Evolutionary conservation across 2,329 filamentous ascomycete genomes (phyloP), one percentile per base, ranked within the genome.

Genomic region (Exophiala bonariae): DNA sequence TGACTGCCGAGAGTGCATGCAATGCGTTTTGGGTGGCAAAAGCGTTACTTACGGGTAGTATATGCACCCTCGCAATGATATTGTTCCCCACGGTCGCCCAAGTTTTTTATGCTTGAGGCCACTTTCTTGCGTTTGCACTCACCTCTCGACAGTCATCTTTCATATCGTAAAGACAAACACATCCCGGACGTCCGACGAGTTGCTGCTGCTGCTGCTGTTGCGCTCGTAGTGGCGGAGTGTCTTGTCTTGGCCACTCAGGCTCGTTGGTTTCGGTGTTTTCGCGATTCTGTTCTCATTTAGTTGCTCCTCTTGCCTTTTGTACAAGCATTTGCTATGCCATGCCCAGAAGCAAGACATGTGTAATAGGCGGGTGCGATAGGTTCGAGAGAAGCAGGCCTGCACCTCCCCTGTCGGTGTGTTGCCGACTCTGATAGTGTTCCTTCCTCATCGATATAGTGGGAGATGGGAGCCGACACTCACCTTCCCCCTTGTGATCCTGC

Each of bases 401-500:
- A 31, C n/a, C 28, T 31, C 28, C 28, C n/a, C 28, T 9, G 28
- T 31, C 28, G n/a, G 9, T 31, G 28, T n/a, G 9, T n/a, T 31
- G 28, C n/a, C n/a, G 28, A 9, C n/a, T n/a, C 28, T 31, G 28
- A 31, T 31, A n/a, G 9, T 31, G 28, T 31, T 31, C 28, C n/a
- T 31, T 31, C 28, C 28, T 31, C 28, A 31, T 31, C 28, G n/a
- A 9, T n/a, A 31, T 31, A n/a, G 9, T 31, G 9, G 28, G 28
- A 31, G n/a, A 31, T 31, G 28, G 28, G n/a, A 31, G 28, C 28
- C 28, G n/a, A 9, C 28, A 31, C 36, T 14, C 35, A 19, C 35
- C 35, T 37, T 18, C 36, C 36, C 20, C 22, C 36, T 38, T 38
- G 36, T 38, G 36, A 38, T 38, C 16, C 36, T 20, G 7, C 36